Evolutionary conservation across 345 rosid genomes (phyloP).

Genomic region (Eucalyptus paniculata): DNA sequence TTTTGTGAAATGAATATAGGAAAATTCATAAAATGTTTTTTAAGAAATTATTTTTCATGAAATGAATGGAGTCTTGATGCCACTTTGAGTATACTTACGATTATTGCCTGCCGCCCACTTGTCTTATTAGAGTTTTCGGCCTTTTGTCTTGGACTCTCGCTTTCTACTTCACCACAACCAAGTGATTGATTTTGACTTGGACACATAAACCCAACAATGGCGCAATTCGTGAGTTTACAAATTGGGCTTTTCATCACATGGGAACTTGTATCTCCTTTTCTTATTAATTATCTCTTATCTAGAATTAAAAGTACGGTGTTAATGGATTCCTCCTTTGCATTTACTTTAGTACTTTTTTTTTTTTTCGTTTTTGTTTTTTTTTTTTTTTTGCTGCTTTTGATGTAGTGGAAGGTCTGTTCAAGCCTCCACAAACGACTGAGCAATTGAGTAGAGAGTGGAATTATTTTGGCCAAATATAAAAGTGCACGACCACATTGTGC

Average conservation of each 20-base stretch:
- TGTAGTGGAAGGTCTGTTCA: background rate
- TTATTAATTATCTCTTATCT: background rate
- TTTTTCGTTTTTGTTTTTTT: too few relatives aligned
- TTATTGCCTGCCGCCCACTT: background rate
- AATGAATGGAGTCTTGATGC: background rate
- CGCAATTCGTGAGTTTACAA: background rate
- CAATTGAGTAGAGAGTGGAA: background rate
- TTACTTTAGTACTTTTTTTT: background rate
- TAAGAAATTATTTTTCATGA: too few relatives aligned
- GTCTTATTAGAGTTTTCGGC: background rate
- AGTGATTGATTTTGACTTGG: background rate
- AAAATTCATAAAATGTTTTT: rapidly evolving
- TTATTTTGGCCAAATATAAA: background rate
- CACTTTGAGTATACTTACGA: background rate
- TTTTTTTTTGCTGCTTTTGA: background rate
- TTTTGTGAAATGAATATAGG: too few relatives aligned
- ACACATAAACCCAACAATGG: too few relatives aligned
- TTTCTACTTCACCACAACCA: background rate
- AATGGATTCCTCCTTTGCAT: background rate
- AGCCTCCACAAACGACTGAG: background rate
- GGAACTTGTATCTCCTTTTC: background rate
- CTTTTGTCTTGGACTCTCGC: background rate
- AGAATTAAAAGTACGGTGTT: background rate
- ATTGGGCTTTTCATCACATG: background rate
- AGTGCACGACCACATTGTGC: background rate